phyloP scores from a whole-genome alignment of 2,329 filamentous ascomycete species.

The Paradendryphiella salina region DNA sequence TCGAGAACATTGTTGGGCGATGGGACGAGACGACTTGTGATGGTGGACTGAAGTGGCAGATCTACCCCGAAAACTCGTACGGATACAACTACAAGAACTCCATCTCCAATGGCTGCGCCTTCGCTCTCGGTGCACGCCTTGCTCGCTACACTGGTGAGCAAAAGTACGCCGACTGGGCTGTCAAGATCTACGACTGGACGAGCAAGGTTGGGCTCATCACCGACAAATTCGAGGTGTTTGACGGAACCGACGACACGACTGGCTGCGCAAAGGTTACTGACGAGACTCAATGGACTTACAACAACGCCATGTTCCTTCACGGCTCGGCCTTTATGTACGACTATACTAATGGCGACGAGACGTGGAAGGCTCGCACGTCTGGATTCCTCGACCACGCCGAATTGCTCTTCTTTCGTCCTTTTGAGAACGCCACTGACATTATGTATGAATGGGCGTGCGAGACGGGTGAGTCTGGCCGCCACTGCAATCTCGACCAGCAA shows the following conservation, averaged over 20 bases:
- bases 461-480: conserved; percentile 43
- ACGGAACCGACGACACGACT: conserved; percentile 56
- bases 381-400: conserved; percentile 59
- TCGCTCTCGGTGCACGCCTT: conserved; percentile 76
- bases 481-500: conserved; percentile 71
- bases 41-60: conserved; percentile 81
- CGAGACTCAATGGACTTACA: conserved; percentile 61
- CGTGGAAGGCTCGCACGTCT: conserved; percentile 63
- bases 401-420: conserved; percentile 58
- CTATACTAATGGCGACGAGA: conserved; percentile 46
- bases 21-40: conserved; percentile 71
- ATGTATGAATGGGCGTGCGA: conserved; percentile 72
- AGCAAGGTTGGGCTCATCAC: conserved; percentile 56
- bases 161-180: conserved; percentile 63
- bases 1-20: conserved; percentile 68
- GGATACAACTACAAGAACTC: conserved; percentile 84
- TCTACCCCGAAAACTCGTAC: conserved; percentile 70
- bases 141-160: conserved; percentile 69
- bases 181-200: conserved; percentile 65
- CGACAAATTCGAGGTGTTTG: conserved; percentile 56
- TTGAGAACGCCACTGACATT: conserved; percentile 55
- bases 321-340: conserved; percentile 63
- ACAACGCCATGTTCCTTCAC: conserved; percentile 58
- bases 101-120: conserved; percentile 79
- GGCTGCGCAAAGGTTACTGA: conserved; percentile 57